These are phyloP conservation scores for Fusarium anguioides DNA, from an alignment of 2,329 filamentous ascomycete genomes.

Conservation along the genomic window DNA sequence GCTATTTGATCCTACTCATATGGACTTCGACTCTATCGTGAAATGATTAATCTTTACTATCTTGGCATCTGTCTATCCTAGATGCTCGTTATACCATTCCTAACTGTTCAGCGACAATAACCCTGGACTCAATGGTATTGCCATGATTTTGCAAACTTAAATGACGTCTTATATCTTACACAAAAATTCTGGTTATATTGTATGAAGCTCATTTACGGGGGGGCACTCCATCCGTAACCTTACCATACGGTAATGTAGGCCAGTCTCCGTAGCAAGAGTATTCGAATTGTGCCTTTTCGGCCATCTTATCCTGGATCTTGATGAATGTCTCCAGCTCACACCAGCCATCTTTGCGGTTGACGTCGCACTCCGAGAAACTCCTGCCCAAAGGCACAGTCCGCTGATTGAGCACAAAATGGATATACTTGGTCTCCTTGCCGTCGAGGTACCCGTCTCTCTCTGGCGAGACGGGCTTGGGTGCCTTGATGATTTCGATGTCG, in stretches of 20 bases:
- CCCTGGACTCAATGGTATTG: neutral
- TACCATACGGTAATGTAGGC: conserved; percentile 50
- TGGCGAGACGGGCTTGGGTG: conserved; percentile 70
- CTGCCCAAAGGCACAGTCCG: conserved; percentile 75
- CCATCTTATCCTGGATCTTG: conserved; percentile 68
- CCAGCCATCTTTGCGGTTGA: conserved; percentile 75
- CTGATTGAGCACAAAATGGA: conserved; percentile 81
- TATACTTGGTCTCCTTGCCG: conserved; percentile 70
- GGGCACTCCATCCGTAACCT: conserved; percentile 54
- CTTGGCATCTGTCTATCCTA: neutral
- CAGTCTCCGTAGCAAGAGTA: conserved; percentile 73
- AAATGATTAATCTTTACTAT: neutral
- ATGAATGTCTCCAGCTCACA: conserved; percentile 78
- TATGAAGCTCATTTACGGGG: conserved; percentile 21
- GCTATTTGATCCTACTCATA: neutral
- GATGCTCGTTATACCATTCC: neutral
- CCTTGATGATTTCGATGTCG: conserved; percentile 78
- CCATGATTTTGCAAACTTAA: neutral
- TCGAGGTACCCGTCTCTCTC: conserved; percentile 65
- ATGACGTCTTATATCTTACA: conserved; percentile 3
- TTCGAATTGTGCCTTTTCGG: conserved; percentile 69
- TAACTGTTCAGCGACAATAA: neutral
- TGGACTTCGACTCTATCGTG: neutral
- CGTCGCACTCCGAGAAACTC: conserved; percentile 74
- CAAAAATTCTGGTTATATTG: neutral